These are phyloP conservation scores for Holtermannia corniformis DNA, from an alignment of 768 basidiomycete genomes.

Conservation along the genomic window DNA sequence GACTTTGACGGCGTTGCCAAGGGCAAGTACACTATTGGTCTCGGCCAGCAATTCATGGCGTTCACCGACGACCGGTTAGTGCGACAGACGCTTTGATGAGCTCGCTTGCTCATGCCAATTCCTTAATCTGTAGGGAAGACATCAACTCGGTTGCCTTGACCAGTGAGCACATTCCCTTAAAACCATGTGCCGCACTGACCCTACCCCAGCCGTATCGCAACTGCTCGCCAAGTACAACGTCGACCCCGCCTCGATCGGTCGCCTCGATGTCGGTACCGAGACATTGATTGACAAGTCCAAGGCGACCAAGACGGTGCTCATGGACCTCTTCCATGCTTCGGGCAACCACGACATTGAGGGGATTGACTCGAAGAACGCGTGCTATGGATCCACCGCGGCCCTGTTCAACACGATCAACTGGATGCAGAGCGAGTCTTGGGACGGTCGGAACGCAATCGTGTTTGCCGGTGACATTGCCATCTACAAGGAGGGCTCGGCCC, in stretches of 20 bases:
- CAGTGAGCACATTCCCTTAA: constrained; percentile 48
- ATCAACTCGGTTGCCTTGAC: constrained; percentile 96
- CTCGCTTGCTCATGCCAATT: neutral
- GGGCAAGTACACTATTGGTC: constrained; percentile 98
- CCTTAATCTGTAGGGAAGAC: constrained; percentile 53
- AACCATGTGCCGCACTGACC: neutral
- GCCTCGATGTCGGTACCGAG: constrained; percentile 96
- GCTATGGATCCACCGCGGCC: constrained; percentile 97
- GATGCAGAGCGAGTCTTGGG: constrained; percentile 93
- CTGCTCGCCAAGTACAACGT: constrained; percentile 90
- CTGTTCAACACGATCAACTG: constrained; percentile 99
- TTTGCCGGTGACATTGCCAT: constrained; percentile 96
- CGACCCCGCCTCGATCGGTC: constrained; percentile 91
- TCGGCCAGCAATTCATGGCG: constrained; percentile 97
- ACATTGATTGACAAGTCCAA: constrained; percentile 99
- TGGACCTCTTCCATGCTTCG: constrained; percentile 89
- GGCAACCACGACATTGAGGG: constrained; percentile 98
- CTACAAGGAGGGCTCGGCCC: constrained; percentile 88
- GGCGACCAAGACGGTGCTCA: constrained; percentile 93
- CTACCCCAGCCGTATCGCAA: constrained; percentile 62
- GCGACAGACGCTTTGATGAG: neutral
- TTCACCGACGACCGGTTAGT: constrained; percentile 80
- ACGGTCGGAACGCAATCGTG: constrained; percentile 93
- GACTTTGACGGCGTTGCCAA: constrained; percentile 84
- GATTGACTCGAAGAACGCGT: constrained; percentile 98